Evolutionary conservation across 2,329 filamentous ascomycete species (phyloP).

Genomic region (Zelopaecilomyces penicillatus): DNA sequence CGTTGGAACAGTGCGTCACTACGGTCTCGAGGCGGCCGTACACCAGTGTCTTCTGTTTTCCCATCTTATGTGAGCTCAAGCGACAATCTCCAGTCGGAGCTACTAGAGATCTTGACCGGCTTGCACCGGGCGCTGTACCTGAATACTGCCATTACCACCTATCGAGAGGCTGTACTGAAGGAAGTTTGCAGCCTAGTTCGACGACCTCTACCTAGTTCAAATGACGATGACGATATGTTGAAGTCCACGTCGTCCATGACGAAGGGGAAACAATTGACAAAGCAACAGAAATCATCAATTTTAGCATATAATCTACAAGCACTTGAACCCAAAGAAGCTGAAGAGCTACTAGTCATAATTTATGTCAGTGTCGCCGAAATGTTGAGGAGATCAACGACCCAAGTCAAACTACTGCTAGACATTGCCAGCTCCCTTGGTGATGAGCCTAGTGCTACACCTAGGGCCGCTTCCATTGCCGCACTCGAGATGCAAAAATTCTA

Average conservation of each 20-base stretch:
- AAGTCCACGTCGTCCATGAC: constrained; percentile 72
- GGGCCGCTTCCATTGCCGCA: constrained; percentile 41
- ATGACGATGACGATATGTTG: constrained; percentile 84
- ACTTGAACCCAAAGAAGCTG: constrained; percentile 75
- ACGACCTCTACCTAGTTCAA: constrained; percentile 80
- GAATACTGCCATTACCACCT: constrained; percentile 68
- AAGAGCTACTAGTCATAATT: constrained; percentile 70
- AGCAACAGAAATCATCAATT: constrained; percentile 83
- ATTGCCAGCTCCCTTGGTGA: constrained; percentile 68
- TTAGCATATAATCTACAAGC: constrained; percentile 81
- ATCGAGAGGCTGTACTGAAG: constrained; percentile 72
- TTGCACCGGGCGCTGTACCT: constrained; percentile 74
- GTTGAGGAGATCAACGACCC: constrained; percentile 73
- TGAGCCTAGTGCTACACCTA: constrained; percentile 27
- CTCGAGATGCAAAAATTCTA: constrained; percentile 62
- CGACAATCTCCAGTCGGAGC: constrained; percentile 58
- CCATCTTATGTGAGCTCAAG: constrained; percentile 73
- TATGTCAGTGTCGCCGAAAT: constrained; percentile 90
- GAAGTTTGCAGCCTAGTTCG: constrained; percentile 83
- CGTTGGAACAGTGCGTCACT: constrained; percentile 76
- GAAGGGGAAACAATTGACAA: constrained; percentile 58
- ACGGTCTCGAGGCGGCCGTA: constrained; percentile 59
- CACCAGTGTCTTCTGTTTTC: constrained; percentile 57
- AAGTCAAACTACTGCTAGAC: constrained; percentile 91
- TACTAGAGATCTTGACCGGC: constrained; percentile 65